Base-by-base conservation (phyloP, 192 early-diverging fungal genomes). In the Allomyces arbusculus region DNA sequence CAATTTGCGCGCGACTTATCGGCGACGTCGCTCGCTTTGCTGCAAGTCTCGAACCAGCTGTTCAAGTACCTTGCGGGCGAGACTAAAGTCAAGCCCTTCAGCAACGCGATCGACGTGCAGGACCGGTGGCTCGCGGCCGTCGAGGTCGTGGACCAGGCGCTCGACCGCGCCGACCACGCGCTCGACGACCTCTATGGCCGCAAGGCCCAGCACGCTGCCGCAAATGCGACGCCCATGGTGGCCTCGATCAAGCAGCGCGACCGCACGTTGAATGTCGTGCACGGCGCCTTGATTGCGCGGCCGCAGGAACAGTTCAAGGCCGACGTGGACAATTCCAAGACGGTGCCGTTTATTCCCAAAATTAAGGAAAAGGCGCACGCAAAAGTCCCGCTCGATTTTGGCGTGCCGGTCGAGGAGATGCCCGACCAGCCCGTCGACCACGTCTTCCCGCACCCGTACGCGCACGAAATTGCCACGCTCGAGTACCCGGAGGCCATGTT, bases 281-380 rank as follows among this genome's bases (percentile, higher is more conserved):
- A 89, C 62, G 85, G 87, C 12, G 75, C 78, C 23, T 84, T 86
- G 67, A 84, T 95, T 62, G 69, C 80, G 61, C 78, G 91, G 11
- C 96, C 96, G 63, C 96, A 99, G 76, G 68, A 93, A 44, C 72
- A 72, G 20, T 99, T 99, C 70, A 77, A 80, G 23, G 94, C 95
- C 69, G 78, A 72, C 20, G 74, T 95, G 16, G 94, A 99, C 73
- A 99, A 99, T 66, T 87, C 87, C 0, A 71, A 78, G 40, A 73
- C 63, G 7, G 75, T 80, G 43, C 91, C 89, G 19, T 94, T 89
- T 74, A 78, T 84, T 23, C 79, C 84, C 67, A 94, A 90, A 68
- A 82, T 99, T 67, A 77, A 68, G 14, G 64, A 76, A 12, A 99
- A 99, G 72, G 85, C 86, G 58, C 83, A 97, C 67, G 91, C 94